These are phyloP conservation scores for Endogone sp. DNA, from an alignment of 192 early-diverging fungal species.

Conservation along the genomic window DNA sequence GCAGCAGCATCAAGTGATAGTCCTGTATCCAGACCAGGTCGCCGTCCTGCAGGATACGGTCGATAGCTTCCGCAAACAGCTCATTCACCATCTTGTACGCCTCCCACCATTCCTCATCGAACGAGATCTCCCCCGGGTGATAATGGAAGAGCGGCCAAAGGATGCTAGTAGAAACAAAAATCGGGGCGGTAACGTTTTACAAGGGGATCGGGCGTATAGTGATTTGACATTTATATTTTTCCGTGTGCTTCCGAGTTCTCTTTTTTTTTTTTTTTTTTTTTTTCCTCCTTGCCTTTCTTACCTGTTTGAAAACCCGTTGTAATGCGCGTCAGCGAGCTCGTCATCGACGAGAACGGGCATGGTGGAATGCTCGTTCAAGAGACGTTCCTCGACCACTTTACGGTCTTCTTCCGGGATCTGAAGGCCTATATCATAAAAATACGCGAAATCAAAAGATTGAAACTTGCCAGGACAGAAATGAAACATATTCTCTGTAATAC, in stretches of 20 bases:
- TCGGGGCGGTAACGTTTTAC: too few relatives aligned
- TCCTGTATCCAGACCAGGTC: constrained; percentile 92
- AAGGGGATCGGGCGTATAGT: too few relatives aligned
- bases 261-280: too few relatives aligned
- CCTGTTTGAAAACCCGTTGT: constrained; percentile 98
- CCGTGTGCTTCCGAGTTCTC: too few relatives aligned
- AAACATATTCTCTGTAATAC: too few relatives aligned
- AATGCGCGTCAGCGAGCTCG: constrained; percentile 91
- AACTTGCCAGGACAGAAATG: neutral
- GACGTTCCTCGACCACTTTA: constrained; percentile 54
- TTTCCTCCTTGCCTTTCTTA: constrained; percentile 13
- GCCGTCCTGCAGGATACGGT: constrained; percentile 80
- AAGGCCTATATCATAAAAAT: constrained; percentile 57
- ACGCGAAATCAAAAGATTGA: neutral
- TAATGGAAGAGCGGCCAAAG: constrained; percentile 99
- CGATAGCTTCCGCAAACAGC: constrained; percentile 91
- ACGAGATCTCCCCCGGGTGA: constrained; percentile 97
- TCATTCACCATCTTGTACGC: constrained; percentile 90
- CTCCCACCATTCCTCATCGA: constrained; percentile 92
- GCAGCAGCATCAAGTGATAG: constrained; percentile 98
- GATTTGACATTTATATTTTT: too few relatives aligned
- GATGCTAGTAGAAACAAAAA: constrained; percentile 55
- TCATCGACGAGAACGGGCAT: constrained; percentile 94
- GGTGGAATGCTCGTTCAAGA: constrained; percentile 80
- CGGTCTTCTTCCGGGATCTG: constrained; percentile 82